phyloP scores from a whole-genome alignment of 2,329 filamentous ascomycete species.

The Penicillium sp. region DNA sequence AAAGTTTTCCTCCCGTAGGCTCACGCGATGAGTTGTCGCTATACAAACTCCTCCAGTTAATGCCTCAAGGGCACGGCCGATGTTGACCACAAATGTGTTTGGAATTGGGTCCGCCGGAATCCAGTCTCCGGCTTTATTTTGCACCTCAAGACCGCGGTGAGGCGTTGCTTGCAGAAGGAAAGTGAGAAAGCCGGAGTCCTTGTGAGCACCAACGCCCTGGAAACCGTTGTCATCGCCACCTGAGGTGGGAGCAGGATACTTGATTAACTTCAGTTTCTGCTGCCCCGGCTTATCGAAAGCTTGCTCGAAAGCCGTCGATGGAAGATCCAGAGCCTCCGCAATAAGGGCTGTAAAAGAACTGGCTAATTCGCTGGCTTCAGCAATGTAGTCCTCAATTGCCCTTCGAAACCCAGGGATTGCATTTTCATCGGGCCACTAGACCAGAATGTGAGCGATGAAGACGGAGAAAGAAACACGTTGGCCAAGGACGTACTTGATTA shows the following conservation, averaged over 20 bases:
- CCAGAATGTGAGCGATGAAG: neutral
- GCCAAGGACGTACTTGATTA: slow-evolving; percentile 28
- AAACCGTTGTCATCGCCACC: slow-evolving; percentile 27
- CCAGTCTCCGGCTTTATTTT: slow-evolving; percentile 49
- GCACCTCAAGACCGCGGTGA: slow-evolving; percentile 48
- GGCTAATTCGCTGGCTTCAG: slow-evolving; percentile 25
- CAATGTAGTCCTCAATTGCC: slow-evolving; percentile 31
- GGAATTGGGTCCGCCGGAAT: slow-evolving; percentile 45
- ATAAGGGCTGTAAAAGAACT: slow-evolving; percentile 30
- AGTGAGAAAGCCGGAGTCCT: slow-evolving; percentile 51
- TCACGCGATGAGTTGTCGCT: slow-evolving; percentile 39
- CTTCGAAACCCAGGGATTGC: slow-evolving; percentile 33
- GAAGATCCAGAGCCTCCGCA: slow-evolving; percentile 35
- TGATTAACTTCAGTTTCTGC: slow-evolving; percentile 41
- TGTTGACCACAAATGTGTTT: slow-evolving; percentile 51
- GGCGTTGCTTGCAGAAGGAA: slow-evolving; percentile 48
- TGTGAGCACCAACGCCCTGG: slow-evolving; percentile 48
- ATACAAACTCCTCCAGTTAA: slow-evolving; percentile 37
- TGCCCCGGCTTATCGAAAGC: slow-evolving; percentile 37
- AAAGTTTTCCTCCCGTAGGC: slow-evolving; percentile 29
- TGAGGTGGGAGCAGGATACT: slow-evolving; percentile 41
- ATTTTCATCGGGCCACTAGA: slow-evolving; percentile 35
- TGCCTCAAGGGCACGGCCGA: slow-evolving; percentile 41
- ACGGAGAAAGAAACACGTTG: too few species aligned
- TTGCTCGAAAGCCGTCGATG: slow-evolving; percentile 27